Conservation (phyloP, 2,329 filamentous ascomycete species). For the Blastomyces gilchristii region DNA sequence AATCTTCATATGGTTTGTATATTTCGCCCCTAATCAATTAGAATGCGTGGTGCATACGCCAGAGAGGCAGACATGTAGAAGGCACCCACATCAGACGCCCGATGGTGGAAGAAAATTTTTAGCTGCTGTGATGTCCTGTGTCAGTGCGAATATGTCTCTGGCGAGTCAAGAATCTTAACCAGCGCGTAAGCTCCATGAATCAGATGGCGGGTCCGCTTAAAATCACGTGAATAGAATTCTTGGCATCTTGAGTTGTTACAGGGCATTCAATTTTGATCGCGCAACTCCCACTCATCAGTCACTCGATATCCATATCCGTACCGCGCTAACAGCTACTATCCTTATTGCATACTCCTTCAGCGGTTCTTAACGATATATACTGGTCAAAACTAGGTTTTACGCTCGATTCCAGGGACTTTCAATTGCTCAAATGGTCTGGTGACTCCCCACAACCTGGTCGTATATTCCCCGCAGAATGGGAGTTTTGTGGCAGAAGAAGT, state of each 20-base stretch:
- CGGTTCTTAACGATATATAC: neutral
- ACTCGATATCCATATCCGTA: neutral
- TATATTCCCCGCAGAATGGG: neutral
- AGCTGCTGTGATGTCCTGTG: neutral
- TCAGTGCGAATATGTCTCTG: neutral
- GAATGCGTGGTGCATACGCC: neutral
- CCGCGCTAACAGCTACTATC: neutral
- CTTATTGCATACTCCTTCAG: neutral
- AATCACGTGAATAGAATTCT: neutral
- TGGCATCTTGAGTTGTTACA: neutral
- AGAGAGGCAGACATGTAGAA: neutral
- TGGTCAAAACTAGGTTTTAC: neutral
- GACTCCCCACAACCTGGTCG: neutral
- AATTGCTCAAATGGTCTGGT: neutral
- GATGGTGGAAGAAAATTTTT: neutral
- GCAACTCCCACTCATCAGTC: neutral
- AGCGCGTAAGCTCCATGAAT: neutral
- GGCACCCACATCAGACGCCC: neutral
- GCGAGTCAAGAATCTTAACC: neutral
- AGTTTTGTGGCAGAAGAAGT: constrained; percentile 1
- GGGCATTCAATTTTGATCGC: neutral
- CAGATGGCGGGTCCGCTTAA: no score
- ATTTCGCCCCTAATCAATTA: neutral
- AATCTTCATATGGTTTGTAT: neutral
- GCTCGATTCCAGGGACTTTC: neutral